Evolutionary conservation across 2,329 filamentous ascomycete species (phyloP), one percentile per base, ranked within the genome.

Genomic region (Pseudofabraea citricarpa): DNA sequence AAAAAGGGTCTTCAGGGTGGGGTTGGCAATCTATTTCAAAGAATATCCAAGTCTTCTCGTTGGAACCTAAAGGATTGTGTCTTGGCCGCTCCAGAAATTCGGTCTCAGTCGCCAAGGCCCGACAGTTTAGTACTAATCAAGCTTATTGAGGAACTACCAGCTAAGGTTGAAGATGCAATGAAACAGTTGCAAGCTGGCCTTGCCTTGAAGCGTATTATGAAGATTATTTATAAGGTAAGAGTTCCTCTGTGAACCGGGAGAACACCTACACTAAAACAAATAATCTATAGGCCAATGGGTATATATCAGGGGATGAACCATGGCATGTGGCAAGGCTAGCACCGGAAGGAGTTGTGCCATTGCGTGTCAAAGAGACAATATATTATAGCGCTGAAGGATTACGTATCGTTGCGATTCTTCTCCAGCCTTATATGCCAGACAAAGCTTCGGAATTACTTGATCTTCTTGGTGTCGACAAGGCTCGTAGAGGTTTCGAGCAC

Each of bases 351-450:
- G 6, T 31, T 12, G 13, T 12, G 9, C 7, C 18, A 22, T n/a
- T 15, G 5, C 6, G 21, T 15, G 35, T 83, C 13, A 68, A 83
- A 51, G 70, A 73, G 53, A 74, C 77, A 27, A 72, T 98, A 21
- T 96, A 79, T 62, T 73, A 85, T 33, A 72, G 74, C 33, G 77
- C 83, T 7, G 93, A 98, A 65, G 77, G 85, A 4, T 62, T 96
- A 36, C 84, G 93, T 27, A 79, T 96, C 19, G 71, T 74, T 1
- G 88, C 83, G 12, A 95, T 98, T 54, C 70, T 97, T 36, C 69
- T 98, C 35, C 90, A 95, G 63, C 90, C 93, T 1, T 87, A 90
- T 58, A 95, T 98, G 76, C 93, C 93, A 0, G 72, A 69, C 31
- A 95, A 94, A 64, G 77, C 88, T 36, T 65, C 67, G 9, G 69